Conservation (phyloP, 345 rosid genomes). For the Eucalyptus grandis region DNA sequence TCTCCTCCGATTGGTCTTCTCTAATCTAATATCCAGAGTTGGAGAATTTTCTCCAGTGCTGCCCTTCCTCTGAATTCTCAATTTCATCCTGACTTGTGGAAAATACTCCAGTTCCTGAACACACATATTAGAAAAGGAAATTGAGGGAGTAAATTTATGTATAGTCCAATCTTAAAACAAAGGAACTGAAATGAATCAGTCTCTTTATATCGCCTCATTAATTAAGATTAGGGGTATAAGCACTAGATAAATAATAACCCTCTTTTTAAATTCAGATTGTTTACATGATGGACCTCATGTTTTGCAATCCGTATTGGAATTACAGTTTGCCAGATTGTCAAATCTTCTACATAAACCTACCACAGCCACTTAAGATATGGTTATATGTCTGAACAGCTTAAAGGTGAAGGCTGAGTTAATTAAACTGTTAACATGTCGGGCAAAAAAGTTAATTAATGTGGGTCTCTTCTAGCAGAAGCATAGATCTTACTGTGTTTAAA, state of each 20-base stretch:
- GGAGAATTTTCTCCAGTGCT: slow-evolving; percentile 17
- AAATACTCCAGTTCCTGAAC: slow-evolving; percentile 74
- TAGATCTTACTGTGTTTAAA: background rate
- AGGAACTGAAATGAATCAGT: background rate
- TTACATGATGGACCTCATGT: background rate
- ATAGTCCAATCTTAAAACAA: background rate
- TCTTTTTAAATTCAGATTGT: background rate
- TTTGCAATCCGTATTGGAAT: background rate
- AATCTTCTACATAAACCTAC: background rate
- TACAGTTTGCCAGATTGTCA: background rate
- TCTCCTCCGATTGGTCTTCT: slow-evolving; percentile 45
- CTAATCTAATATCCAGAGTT: slow-evolving; percentile 48
- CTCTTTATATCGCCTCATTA: background rate
- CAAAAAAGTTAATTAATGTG: background rate
- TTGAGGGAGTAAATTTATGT: background rate
- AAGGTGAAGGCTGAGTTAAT: background rate
- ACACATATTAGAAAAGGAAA: background rate
- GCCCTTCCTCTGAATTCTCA: slow-evolving; percentile 53
- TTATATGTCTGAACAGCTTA: background rate
- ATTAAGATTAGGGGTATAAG: background rate
- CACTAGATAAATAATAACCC: background rate
- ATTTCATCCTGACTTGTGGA: slow-evolving; percentile 51
- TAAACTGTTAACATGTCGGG: background rate
- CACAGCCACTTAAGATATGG: background rate
- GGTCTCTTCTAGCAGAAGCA: background rate